phyloP scores from a whole-genome alignment of 129 eudicot genomes.

The Dittrichia graveolens region DNA sequence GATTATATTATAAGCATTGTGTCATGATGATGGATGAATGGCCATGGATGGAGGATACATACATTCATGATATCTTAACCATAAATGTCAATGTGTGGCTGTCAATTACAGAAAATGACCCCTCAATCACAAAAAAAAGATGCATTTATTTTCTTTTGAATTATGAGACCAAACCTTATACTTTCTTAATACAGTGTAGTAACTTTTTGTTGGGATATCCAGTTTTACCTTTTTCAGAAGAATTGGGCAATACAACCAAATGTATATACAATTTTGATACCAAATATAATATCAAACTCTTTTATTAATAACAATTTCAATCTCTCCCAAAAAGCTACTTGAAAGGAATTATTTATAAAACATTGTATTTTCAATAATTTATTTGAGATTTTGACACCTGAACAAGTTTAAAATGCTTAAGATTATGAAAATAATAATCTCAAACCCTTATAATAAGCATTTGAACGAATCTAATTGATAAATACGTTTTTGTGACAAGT shows the following conservation, averaged over 20 bases:
- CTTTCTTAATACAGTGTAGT: slow-evolving; percentile 6
- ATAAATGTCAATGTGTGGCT: slow-evolving; percentile 30
- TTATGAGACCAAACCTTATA: neutral
- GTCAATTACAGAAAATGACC: slow-evolving; percentile 27
- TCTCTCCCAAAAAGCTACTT: no score
- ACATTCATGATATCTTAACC: slow-evolving; percentile 26
- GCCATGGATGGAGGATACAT: slow-evolving; percentile 32
- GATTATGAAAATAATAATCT: no score
- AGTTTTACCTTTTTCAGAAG: neutral
- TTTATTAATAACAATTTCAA: neutral
- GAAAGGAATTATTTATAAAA: no score
- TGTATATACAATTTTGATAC: neutral
- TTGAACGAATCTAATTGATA: no score
- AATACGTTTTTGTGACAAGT: no score
- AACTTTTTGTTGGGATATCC: neutral
- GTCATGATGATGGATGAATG: slow-evolving; percentile 35
- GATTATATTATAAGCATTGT: slow-evolving; percentile 4
- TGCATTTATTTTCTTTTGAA: slow-evolving; percentile 2
- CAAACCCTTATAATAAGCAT: no score
- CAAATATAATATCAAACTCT: neutral
- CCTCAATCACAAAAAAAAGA: neutral
- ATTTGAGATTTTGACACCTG: no score
- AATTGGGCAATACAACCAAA: neutral
- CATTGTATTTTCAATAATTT: no score
- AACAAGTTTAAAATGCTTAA: no score